Base-by-base conservation (phyloP, 495 filamentous ascomycete species). In the Cryomyces minteri region DNA sequence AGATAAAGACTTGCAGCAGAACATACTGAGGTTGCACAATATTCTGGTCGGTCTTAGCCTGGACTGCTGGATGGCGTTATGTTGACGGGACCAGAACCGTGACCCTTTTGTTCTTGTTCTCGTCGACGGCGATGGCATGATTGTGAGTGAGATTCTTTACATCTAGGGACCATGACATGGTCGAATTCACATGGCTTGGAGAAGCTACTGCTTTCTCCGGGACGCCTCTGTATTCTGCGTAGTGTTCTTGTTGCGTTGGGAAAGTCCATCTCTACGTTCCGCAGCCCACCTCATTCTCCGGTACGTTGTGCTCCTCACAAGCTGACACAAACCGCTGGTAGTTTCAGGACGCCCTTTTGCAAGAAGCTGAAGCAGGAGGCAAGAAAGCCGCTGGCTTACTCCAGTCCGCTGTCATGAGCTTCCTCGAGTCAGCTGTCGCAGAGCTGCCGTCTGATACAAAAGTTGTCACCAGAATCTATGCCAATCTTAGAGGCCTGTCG, bases 51-150 rank as follows among this genome's bases (percentile, higher is more conserved):
- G 41, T 29, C 1, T 41, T 11, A 9, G 6, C n/a, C 14, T 6
- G 14, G 10, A 25, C 30, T 11, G 5, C 36, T 10, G 43, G 31
- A 9, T 40, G 25, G 8, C 14, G 11, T 8, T n/a, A 59, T 39
- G 56, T 41, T 37, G 48, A 34, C 44, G 48, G 38, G 29, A 45
- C 40, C 56, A 87, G 82, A 78, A 78, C 40, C 73, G 72, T 42
- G 80, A 87, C 65, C 75, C 79, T 6, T 88, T 85, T 54, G 67
- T 87, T 51, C 57, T 83, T 30, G 70, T 84, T 12, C 63, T 92
- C 47, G 71, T 92, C 43, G 84, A 92, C 55, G 83, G 81, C 30
- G 79, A 87, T 54, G 77, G 77, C 30, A 71, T 85, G 53, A 72
- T 88, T 51, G 74, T 77, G 60, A 58, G 71, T 76, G 60, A 57